These are phyloP conservation scores for Francoa sonchifolia DNA, from an alignment of 441 rosid genomes.

Conservation along the genomic window DNA sequence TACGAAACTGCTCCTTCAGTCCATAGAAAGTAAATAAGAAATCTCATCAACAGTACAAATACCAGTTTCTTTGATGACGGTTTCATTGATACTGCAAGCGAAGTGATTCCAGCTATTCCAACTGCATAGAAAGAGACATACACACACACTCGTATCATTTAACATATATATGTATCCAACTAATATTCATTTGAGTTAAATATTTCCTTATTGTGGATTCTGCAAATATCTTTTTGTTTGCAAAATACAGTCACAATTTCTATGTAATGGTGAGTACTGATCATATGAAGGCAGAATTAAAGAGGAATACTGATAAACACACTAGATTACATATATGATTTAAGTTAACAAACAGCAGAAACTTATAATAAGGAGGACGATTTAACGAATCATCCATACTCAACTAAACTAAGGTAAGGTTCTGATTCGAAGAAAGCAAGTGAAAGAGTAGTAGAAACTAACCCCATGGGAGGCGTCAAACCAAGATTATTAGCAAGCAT, in stretches of 20 bases:
- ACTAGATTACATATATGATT: too few species aligned
- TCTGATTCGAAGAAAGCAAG: neutral
- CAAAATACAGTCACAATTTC: too few species aligned
- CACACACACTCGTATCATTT: neutral
- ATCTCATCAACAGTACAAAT: slow-evolving; percentile 3
- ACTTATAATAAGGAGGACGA: too few species aligned
- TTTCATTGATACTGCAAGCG: slow-evolving; percentile 47
- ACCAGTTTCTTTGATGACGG: slow-evolving; percentile 64
- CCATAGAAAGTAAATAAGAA: too few species aligned
- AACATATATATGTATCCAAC: neutral
- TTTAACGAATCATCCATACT: too few species aligned
- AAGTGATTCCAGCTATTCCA: slow-evolving; percentile 93
- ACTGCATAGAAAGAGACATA: slow-evolving; percentile 17
- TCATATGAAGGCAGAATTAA: too few species aligned
- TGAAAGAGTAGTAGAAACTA: neutral
- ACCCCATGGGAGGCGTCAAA: slow-evolving; percentile 82
- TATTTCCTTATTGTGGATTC: too few species aligned
- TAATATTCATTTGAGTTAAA: neutral
- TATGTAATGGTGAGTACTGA: too few species aligned
- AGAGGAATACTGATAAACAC: too few species aligned
- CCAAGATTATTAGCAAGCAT: slow-evolving; percentile 61
- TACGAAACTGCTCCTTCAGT: neutral
- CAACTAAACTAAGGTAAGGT: neutral
- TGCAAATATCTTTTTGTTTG: too few species aligned
- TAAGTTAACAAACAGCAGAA: too few species aligned